A percentile compares a stretch with the other conserved stretches of the same genome.
These are phyloP conservation scores for Metschnikowia dekortorum DNA, from an alignment of 805 yeast genomes.

Conservation along the genomic window DNA sequence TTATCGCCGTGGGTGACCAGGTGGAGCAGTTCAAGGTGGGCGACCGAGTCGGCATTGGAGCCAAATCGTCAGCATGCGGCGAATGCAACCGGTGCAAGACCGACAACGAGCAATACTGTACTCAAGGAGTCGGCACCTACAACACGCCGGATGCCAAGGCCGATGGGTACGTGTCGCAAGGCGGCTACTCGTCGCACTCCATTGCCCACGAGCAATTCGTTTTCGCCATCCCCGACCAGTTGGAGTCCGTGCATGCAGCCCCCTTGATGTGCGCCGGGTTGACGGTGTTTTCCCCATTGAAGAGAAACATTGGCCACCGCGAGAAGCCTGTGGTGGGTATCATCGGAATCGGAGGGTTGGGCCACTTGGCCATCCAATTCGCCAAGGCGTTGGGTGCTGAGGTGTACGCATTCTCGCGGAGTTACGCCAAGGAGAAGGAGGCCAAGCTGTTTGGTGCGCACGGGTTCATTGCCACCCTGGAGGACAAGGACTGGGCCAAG, in stretches of 20 bases:
- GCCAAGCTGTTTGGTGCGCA: constrained; percentile 51
- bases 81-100: constrained; percentile 52
- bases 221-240: constrained; percentile 55
- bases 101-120: constrained; percentile 42
- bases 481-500: constrained; percentile 41
- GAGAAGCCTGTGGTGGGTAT: constrained; percentile 47
- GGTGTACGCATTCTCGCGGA: constrained; percentile 54
- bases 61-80: constrained; percentile 14
- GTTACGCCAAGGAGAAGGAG: constrained; percentile 44
- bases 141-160: constrained; percentile 31
- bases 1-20: constrained; percentile 22
- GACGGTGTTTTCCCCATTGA: constrained; percentile 66
- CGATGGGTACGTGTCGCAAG: constrained; percentile 54
- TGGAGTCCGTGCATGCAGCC: constrained; percentile 54
- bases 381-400: constrained; percentile 60
- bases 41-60: constrained; percentile 21
- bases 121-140: constrained; percentile 48
- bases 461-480: constrained; percentile 51
- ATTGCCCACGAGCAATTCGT: constrained; percentile 61
- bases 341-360: constrained; percentile 55
- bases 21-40: constrained; percentile 16
- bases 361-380: constrained; percentile 52
- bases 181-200: constrained; percentile 67
- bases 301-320: constrained; percentile 34
- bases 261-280: constrained; percentile 78